These are phyloP conservation scores for Ensete glaucum DNA, from an alignment of 176 grass and related monocot genomes.

Conservation along the genomic window DNA sequence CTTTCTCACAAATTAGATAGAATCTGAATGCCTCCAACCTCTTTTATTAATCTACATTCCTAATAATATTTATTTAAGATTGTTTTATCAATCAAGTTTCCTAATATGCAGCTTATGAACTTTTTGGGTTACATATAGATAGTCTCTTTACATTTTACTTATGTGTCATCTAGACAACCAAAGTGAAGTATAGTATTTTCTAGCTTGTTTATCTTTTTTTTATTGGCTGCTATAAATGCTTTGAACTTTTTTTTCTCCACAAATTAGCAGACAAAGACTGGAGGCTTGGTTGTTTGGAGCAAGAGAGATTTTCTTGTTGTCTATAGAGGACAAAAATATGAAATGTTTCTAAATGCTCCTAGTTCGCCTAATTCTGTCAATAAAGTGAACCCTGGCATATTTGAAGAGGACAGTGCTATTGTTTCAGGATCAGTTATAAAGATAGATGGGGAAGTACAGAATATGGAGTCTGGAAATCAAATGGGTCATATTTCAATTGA, in stretches of 20 bases:
- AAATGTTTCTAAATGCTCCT: not conserved
- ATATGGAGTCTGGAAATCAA: not conserved
- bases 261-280: constrained; percentile 59
- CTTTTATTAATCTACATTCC: not conserved
- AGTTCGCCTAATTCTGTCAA: constrained; percentile 8
- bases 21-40: not conserved
- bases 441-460: constrained; percentile 1
- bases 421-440: not conserved
- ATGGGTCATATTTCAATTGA: constrained; percentile 27
- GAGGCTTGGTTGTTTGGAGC: constrained; percentile 68
- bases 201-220: not conserved
- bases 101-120: no score
- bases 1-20: no score
- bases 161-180: no score
- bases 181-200: no score
- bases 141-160: no score
- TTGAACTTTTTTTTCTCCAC: not conserved
- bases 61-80: not conserved
- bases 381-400: constrained; percentile 10
- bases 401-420: constrained; percentile 6
- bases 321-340: constrained; percentile 39
- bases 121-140: no score
- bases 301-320: constrained; percentile 60
- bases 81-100: no score
- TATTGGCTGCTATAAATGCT: not conserved